Conservation (phyloP, 2,329 filamentous ascomycete genomes). For the Ophiostoma angusticollis region DNA sequence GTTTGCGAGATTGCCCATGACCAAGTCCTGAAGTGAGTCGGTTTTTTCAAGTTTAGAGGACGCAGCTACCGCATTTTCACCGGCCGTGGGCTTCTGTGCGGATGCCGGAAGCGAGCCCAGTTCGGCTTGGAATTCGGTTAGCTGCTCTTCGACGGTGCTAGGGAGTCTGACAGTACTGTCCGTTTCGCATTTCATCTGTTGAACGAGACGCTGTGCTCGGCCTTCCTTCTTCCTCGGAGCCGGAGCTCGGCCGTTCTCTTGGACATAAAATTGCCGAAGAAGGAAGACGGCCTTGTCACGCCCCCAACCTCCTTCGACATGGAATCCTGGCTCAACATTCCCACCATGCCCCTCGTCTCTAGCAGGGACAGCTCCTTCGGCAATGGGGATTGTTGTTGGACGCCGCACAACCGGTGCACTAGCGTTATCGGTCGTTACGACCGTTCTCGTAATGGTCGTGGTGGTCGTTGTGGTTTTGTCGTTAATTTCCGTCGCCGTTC, state of each 20-base stretch:
- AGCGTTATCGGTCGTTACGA: slow-evolving; percentile 4
- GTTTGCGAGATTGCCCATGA: neutral
- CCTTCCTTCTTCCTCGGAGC: slow-evolving; percentile 43
- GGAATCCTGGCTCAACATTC: slow-evolving; percentile 65
- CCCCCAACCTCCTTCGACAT: slow-evolving; percentile 76
- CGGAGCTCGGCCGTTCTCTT: slow-evolving; percentile 80
- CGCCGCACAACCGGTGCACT: slow-evolving; percentile 11
- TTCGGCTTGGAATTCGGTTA: slow-evolving; percentile 1
- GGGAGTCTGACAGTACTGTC: slow-evolving; percentile 13
- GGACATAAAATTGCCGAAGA: slow-evolving; percentile 87
- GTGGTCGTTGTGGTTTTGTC: slow-evolving; percentile 1
- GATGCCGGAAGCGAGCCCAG: neutral
- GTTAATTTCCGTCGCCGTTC: neutral
- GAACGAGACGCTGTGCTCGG: slow-evolving; percentile 38
- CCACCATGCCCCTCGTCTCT: slow-evolving; percentile 39
- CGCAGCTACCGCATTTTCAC: neutral
- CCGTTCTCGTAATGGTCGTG: slow-evolving; percentile 4
- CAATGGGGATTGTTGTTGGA: slow-evolving; percentile 15
- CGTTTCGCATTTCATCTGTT: slow-evolving; percentile 35
- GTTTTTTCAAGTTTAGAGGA: neutral
- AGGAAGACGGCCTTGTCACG: slow-evolving; percentile 88
- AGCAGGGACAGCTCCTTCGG: slow-evolving; percentile 15
- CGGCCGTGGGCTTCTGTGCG: neutral
- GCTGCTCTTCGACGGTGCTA: slow-evolving; percentile 1
- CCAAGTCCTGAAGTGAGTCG: neutral